Percentiles rank a stretch among this genome's conserved stretches.
These are phyloP conservation scores for Paraphoma sp. DNA, from an alignment of 2,329 filamentous ascomycete species.

Conservation along the genomic window DNA sequence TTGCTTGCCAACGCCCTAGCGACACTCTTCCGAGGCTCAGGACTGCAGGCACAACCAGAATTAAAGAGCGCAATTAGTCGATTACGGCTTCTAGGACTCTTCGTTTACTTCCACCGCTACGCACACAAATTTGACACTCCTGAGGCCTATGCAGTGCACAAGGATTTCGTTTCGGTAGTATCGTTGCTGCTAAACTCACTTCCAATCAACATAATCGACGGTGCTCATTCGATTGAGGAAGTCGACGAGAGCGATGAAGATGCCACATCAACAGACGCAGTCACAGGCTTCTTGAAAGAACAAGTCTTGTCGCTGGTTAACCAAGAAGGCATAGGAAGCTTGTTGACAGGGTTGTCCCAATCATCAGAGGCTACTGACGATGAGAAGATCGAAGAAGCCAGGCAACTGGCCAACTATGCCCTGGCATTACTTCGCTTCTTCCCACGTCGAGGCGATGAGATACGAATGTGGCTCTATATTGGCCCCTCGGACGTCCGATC, in stretches of 20 bases:
- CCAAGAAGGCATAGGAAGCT: conserved; percentile 72
- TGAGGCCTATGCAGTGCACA: conserved; percentile 53
- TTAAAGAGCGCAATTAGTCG: conserved; percentile 50
- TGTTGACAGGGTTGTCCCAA: conserved; percentile 57
- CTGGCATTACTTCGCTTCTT: conserved; percentile 87
- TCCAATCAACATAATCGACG: conserved; percentile 63
- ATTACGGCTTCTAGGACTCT: conserved; percentile 65
- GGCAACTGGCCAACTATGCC: conserved; percentile 82
- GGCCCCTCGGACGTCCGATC: conserved; percentile 64
- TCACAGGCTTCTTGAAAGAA: conserved; percentile 62
- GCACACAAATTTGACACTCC: conserved; percentile 51
- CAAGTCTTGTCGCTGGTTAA: conserved; percentile 76
- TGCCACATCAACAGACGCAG: conserved; percentile 28
- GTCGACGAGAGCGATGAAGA: conserved; percentile 28
- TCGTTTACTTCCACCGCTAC: conserved; percentile 64
- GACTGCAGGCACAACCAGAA: conserved; percentile 31
- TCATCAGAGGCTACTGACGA: conserved; percentile 45
- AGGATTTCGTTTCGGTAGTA: conserved; percentile 63
- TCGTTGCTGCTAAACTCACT: conserved; percentile 63
- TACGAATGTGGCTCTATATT: conserved; percentile 91
- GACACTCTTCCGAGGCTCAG: conserved; percentile 32
- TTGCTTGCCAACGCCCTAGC: conserved; percentile 46
- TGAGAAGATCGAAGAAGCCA: conserved; percentile 64
- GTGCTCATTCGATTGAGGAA: conserved; percentile 43
- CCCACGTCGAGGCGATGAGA: conserved; percentile 80